Base-by-base conservation (phyloP, 257 asterid genomes). In the Nicotiana noctiflora region DNA sequence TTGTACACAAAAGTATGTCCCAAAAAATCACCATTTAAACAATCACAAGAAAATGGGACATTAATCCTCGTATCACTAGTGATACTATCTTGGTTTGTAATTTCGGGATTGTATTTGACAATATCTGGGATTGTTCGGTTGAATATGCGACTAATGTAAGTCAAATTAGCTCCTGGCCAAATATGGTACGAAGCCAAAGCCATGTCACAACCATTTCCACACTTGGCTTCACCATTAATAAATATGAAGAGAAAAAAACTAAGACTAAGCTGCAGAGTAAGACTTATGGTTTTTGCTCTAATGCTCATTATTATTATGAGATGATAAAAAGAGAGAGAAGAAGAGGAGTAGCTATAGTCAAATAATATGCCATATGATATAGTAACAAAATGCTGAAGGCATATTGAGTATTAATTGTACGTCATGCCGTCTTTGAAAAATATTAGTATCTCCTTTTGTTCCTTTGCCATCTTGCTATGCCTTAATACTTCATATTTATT, bases 111-210 rank as follows among this genome's bases (percentile, higher is more conserved):
- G 87, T 86, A 83, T 0, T 18, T 55, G 0, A 93, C 82, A 57
- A 93, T 91, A 23, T 78, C 85, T 0, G 87, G 88, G 66, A 87
- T 70, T 5, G 79, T 78, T 62, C 46, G 83, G 21, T 78, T 53
- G 93, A 93, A 90, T 11, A 90, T 86, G 31, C 52, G 70, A 87
- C 90, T 81, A 2, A 92, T 87, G 86, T 89, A 92, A 6, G 93
- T 86, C 63, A 93, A 91, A 55, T 92, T 93, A 23, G 93, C 76
- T 23, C 94, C 97, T 79, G 78, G 82, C 87, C 83, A 83, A 13
- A 89, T 83, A 85, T 89, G 88, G 86, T 91, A 93, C 0, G 98
- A 93, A 49, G 93, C 98, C 59, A 93, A 17, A 37, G 97, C 96
- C 5, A 91, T 85, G 18, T 87, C 77, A 76, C 97, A 93, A 8